These are phyloP conservation scores for Pulveroboletus sp. DNA, from an alignment of 768 basidiomycete species.

Conservation along the genomic window DNA sequence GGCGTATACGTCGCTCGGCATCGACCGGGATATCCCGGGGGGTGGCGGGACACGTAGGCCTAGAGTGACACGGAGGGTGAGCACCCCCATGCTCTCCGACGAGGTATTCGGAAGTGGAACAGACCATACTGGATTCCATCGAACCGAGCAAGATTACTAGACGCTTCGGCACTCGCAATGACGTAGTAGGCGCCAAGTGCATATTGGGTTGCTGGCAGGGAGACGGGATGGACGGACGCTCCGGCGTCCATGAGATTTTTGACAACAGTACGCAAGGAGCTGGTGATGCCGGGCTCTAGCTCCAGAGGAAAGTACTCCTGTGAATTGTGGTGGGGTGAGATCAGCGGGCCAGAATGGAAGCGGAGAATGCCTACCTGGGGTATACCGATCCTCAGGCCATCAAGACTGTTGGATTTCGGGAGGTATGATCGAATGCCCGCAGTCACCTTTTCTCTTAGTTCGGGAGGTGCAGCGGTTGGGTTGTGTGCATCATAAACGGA, in stretches of 20 bases:
- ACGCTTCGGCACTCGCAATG: constrained; percentile 91
- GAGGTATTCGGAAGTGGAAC: constrained; percentile 12
- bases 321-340: neutral
- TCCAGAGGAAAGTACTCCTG: constrained; percentile 82
- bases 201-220: constrained; percentile 64
- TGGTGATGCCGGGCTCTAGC: constrained; percentile 45
- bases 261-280: constrained; percentile 47
- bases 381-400: constrained; percentile 71
- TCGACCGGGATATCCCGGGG: constrained; percentile 40
- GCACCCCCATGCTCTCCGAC: neutral
- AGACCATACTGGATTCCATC: constrained; percentile 85
- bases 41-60: constrained; percentile 49
- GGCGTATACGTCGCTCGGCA: constrained; percentile 60
- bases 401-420: constrained; percentile 26
- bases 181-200: constrained; percentile 95
- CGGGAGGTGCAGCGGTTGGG: constrained; percentile 61
- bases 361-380: constrained; percentile 51
- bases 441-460: constrained; percentile 37
- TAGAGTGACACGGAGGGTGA: too few relatives aligned
- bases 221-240: constrained; percentile 68
- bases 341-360: neutral
- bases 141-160: constrained; percentile 87
- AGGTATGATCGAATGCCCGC: constrained; percentile 16
- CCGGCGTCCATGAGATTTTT: constrained; percentile 46
- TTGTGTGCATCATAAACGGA: constrained; percentile 61